Conservation (phyloP, 805 yeast species). For the Hanseniaspora meyeri region DNA sequence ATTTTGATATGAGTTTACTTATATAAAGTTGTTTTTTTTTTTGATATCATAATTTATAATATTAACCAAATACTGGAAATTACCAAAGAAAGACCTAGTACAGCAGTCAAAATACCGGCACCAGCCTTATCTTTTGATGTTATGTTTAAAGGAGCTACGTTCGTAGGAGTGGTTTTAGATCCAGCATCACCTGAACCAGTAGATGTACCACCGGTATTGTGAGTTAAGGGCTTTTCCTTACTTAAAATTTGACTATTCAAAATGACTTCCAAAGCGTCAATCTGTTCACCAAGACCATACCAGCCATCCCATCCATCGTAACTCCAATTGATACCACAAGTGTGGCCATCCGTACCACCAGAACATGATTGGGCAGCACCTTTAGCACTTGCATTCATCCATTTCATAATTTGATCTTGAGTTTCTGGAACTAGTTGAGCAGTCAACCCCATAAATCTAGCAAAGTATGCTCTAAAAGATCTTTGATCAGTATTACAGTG, state of each 20-base stretch:
- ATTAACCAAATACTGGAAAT: conserved; percentile 37
- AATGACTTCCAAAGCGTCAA: conserved; percentile 57
- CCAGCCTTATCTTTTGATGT: conserved; percentile 47
- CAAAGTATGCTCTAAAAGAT: conserved; percentile 57
- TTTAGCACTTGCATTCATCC: conserved; percentile 39
- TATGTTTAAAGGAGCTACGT: conserved; percentile 32
- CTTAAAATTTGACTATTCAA: conserved; percentile 35
- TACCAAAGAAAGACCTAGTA: conserved; percentile 37
- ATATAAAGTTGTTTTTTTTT: neutral
- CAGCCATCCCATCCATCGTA: conserved; percentile 45
- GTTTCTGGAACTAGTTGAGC: conserved; percentile 43
- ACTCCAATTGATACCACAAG: conserved; percentile 66
- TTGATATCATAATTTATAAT: conserved; percentile 16
- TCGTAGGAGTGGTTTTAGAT: conserved; percentile 30
- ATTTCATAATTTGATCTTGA: conserved; percentile 31
- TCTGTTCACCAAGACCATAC: conserved; percentile 71
- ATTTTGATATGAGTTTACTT: conserved; percentile 10
- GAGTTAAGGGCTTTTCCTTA: conserved; percentile 43
- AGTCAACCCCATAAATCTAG: conserved; percentile 51
- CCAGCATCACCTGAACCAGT: conserved; percentile 46
- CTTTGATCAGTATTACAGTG: conserved; percentile 66
- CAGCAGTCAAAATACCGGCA: conserved; percentile 53
- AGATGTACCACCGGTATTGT: conserved; percentile 42
- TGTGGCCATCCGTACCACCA: conserved; percentile 64
- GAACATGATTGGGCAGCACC: conserved; percentile 62